A percentile compares a stretch with the other conserved stretches of the same genome.
These are phyloP conservation scores for Colletotrichum navitas DNA, from an alignment of 2,329 filamentous ascomycete genomes.

Conservation along the genomic window DNA sequence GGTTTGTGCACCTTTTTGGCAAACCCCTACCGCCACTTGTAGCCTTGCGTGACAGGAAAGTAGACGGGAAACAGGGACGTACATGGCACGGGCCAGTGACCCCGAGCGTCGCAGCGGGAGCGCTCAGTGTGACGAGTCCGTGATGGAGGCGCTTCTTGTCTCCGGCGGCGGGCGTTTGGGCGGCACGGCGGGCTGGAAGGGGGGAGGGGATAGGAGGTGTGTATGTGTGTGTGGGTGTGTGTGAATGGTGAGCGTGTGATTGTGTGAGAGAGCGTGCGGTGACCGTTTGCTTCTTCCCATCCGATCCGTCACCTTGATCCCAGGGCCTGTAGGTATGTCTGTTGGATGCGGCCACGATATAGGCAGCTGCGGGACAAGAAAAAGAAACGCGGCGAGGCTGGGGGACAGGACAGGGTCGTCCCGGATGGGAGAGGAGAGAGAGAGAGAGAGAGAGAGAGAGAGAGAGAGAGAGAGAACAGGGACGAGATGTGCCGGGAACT, in stretches of 20 bases:
- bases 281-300: constrained; percentile 24
- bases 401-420: neutral
- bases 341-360: neutral
- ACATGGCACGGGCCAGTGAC: neutral
- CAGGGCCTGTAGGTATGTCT: neutral
- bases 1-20: neutral
- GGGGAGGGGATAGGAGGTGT: neutral
- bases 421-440: neutral
- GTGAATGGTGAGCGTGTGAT: neutral
- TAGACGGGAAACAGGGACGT: neutral
- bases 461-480: neutral
- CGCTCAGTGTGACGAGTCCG: constrained; percentile 36
- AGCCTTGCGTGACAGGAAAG: neutral
- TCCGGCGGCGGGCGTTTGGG: constrained; percentile 8
- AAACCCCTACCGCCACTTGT: neutral
- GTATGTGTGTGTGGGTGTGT: neutral
- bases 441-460: too few relatives aligned
- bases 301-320: constrained; percentile 1
- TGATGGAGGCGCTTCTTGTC: constrained; percentile 25
- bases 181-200: neutral
- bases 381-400: constrained; percentile 27
- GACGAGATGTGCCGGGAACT: neutral
- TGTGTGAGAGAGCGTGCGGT: neutral
- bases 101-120: neutral
- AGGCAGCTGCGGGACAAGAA: neutral